Percentiles rank a stretch among this genome's conserved stretches.
phyloP scores from a whole-genome alignment of 805 yeast species.

The Schwanniomyces sp. region DNA sequence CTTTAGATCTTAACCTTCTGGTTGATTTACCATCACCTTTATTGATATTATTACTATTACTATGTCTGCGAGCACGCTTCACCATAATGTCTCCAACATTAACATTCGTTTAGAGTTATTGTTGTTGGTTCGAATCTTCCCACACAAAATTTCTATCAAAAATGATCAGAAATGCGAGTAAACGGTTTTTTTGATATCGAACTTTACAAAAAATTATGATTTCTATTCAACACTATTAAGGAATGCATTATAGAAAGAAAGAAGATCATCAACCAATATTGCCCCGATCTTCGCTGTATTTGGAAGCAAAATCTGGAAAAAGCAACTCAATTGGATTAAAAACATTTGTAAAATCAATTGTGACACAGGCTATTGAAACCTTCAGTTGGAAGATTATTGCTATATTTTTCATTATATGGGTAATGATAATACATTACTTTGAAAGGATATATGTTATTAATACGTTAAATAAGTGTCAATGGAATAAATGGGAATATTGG shows the following conservation, averaged over 20 bases:
- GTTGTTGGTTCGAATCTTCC: neutral
- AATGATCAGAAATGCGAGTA: neutral
- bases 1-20: conserved; percentile 32
- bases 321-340: neutral
- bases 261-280: conserved; percentile 7
- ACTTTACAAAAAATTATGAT: neutral
- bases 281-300: neutral
- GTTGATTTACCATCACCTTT: conserved; percentile 1
- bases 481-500: conserved; percentile 74
- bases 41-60: neutral
- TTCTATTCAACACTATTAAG: neutral
- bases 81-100: neutral
- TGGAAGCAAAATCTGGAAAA: neutral
- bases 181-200: neutral
- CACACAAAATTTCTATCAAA: neutral
- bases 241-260: conserved; percentile 21
- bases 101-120: neutral
- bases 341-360: neutral
- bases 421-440: conserved; percentile 24
- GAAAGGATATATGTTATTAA: conserved; percentile 30
- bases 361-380: neutral
- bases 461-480: conserved; percentile 34
- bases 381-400: conserved; percentile 10
- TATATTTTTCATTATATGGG: conserved; percentile 21
- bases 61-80: neutral